Conservation (phyloP, 371 early-diverging fungal genomes). For the Rhizopus arrhizus region DNA sequence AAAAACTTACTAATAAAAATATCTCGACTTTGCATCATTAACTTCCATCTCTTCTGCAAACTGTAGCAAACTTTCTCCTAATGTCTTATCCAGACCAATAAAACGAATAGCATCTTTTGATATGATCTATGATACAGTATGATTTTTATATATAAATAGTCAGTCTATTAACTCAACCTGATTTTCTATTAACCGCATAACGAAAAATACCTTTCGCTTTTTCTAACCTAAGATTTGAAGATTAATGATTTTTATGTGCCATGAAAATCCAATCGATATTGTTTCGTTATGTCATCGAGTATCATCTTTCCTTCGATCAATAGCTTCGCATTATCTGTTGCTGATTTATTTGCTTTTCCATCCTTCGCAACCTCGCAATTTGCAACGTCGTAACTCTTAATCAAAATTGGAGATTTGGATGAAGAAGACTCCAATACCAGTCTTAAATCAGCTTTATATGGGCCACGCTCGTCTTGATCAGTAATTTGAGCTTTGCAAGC, state of each 20-base stretch:
- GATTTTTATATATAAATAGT: no score
- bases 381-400: conserved; percentile 4
- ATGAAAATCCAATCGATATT: background rate
- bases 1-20: conserved; percentile 11
- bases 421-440: conserved; percentile 4
- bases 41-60: conserved; percentile 9
- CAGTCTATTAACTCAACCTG: no score
- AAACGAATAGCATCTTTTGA: no score
- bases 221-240: conserved; percentile 9
- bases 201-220: no score
- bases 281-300: background rate
- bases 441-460: conserved; percentile 4
- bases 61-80: conserved; percentile 9
- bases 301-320: conserved; percentile 3
- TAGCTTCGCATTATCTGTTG: conserved; percentile 3
- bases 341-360: background rate
- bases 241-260: background rate
- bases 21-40: conserved; percentile 6
- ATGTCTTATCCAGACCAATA: conserved; percentile 9
- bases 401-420: conserved; percentile 3
- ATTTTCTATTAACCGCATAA: no score
- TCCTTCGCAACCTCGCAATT: conserved; percentile 9
- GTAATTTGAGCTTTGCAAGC: background rate
- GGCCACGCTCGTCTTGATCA: conserved; percentile 4
- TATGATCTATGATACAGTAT: no score